Conservation (phyloP, 1,284 basidiomycete genomes). For the Trichosporon sp. region DNA sequence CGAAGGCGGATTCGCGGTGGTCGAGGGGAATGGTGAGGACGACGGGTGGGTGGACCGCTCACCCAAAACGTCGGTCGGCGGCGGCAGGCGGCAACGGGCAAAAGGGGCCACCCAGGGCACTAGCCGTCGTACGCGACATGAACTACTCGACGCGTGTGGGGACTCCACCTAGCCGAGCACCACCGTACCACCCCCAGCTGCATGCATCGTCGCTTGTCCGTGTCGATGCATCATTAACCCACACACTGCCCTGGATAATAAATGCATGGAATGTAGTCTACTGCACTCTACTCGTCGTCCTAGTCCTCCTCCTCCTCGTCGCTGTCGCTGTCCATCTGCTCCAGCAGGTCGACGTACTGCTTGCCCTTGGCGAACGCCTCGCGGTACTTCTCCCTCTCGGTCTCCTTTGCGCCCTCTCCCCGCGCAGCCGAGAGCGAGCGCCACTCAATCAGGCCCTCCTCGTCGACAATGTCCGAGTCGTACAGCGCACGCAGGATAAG, state of each 20-base stretch:
- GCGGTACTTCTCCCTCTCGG: slow-evolving; percentile 32
- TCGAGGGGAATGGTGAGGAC: slow-evolving; percentile 2
- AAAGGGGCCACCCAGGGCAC: neutral
- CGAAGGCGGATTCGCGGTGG: slow-evolving; percentile 6
- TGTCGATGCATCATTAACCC: neutral
- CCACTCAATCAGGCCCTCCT: slow-evolving; percentile 49
- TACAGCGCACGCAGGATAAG: slow-evolving; percentile 48
- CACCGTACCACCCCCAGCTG: no score
- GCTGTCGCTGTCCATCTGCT: slow-evolving; percentile 46
- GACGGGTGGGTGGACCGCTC: neutral
- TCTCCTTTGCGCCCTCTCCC: slow-evolving; percentile 40
- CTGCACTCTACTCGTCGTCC: slow-evolving; percentile 20
- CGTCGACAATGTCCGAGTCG: slow-evolving; percentile 47
- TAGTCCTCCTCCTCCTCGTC: slow-evolving; percentile 38
- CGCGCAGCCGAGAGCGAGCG: slow-evolving; percentile 37
- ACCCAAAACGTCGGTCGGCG: neutral
- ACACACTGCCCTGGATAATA: neutral
- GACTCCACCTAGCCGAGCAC: neutral
- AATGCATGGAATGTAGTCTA: slow-evolving; percentile 15
- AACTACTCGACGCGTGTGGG: slow-evolving; percentile 2
- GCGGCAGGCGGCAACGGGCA: neutral
- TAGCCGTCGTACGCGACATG: neutral
- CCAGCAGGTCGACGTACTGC: slow-evolving; percentile 44
- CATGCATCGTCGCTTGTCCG: neutral
- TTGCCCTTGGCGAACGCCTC: slow-evolving; percentile 42